phyloP scores from a whole-genome alignment of 1,284 basidiomycete genomes.

The Boletus smithii region DNA sequence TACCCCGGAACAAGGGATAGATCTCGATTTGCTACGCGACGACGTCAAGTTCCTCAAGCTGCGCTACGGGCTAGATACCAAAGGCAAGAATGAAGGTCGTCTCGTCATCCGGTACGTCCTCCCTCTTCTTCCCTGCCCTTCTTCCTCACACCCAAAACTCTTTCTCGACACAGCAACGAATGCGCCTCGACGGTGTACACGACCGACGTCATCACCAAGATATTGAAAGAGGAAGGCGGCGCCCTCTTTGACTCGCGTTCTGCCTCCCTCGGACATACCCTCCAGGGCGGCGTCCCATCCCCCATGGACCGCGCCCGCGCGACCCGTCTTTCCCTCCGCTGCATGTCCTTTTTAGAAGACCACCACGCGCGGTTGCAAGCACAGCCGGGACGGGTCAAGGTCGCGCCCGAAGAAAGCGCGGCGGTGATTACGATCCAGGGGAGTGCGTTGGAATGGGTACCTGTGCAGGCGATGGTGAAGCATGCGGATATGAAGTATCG shows the following conservation, averaged over 20 bases:
- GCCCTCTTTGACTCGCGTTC: conserved; percentile 91
- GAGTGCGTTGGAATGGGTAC: conserved; percentile 76
- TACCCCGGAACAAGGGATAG: conserved; percentile 90
- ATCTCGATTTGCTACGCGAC: conserved; percentile 73
- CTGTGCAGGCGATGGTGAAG: conserved; percentile 78
- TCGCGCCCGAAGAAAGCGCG: conserved; percentile 64
- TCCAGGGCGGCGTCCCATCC: conserved; percentile 94
- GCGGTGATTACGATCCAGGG: conserved; percentile 91
- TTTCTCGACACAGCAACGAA: conserved; percentile 78
- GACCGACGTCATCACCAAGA: conserved; percentile 89
- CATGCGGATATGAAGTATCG: conserved; percentile 91
- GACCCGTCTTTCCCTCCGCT: conserved; percentile 84
- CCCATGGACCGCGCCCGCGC: conserved; percentile 92
- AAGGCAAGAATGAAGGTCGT: conserved; percentile 90
- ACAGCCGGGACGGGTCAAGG: conserved; percentile 47
- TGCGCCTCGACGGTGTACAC: conserved; percentile 85
- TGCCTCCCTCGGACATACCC: conserved; percentile 92
- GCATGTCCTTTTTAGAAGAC: conserved; percentile 91
- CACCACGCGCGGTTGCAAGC: conserved; percentile 57
- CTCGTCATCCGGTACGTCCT: conserved; percentile 77
- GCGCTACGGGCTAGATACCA: conserved; percentile 82
- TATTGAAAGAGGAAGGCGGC: conserved; percentile 92
- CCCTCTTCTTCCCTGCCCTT: background rate
- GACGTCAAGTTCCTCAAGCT: conserved; percentile 91
- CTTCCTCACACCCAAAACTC: background rate